Evolutionary conservation across 805 yeast genomes (phyloP), one percentile per base, ranked within the genome.

Genomic region (Spathaspora hagerdaliae): DNA sequence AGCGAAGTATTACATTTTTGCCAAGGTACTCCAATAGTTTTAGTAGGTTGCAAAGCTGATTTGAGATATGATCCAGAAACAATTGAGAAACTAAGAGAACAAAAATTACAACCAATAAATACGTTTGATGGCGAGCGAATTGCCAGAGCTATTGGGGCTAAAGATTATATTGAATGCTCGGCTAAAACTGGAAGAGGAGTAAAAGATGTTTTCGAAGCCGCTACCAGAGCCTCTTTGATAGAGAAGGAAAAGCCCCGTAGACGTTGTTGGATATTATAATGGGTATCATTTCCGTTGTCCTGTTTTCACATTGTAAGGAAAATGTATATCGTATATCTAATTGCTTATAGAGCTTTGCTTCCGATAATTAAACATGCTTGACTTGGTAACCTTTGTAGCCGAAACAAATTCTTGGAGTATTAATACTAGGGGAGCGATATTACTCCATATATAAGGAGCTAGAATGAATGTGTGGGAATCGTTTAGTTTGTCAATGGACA

Each of bases 1-100:
- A 82, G 92, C 38, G 97, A 89, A 71, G 96, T 89, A 42, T 67
- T 85, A 62, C 96, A 88, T 67, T 89, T 88, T 80, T 89, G 96
- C 71, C 95, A 84, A 59, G 94, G 91, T 65, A 89, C 88, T 45
- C 96, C 96, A 60, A 86, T 88, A 65, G 85, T 89, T 56, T 75
- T 89, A 47, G 96, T 88, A 57, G 96, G 96, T 57, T 88, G 96
- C 74, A 89, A 89, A 74, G 79, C 79, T 56, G 97, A 89, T 71
- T 76, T 89, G 61, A 84, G 96, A 73, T 78, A 84, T 63, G 96
- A 89, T 65, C 82, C 81, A 48, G 74, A 78, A 60, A 84, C 91
- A 38, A 80, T 85, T 54, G 90, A 85, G 65, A 79, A 76, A 59
- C 78, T 88, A 59, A 75, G 83, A 62, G 82, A 82, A 58, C 79